Base-by-base conservation (phyloP, 2,329 filamentous ascomycete species). In the Sarocladiaceae sp. region DNA sequence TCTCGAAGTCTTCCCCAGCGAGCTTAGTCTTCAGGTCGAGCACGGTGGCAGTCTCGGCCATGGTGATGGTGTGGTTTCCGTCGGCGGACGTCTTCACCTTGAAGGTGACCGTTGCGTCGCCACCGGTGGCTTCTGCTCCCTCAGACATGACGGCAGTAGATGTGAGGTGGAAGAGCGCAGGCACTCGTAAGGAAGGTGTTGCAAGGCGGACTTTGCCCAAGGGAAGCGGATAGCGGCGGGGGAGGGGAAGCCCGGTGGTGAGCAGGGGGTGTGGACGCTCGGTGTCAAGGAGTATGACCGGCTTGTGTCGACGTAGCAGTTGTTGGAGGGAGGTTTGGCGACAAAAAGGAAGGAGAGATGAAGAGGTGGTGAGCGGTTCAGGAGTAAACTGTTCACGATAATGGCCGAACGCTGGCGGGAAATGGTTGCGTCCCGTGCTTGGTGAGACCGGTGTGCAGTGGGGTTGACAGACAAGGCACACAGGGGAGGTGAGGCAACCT, bases 11-110 rank as follows among this genome's bases (percentile, higher is more conserved):
- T 53, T 84, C 72, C 28, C 82, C 80, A 4, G 92, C 83, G 35
- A 99, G 84, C 76, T 93, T 96, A 56, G 80, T 82, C 79, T 99
- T 99, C 61, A 99, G 81, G 56, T 97, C 91, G 53, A 82, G 78
- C 39, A 97, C 87, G 7, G 87, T 88, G 47, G 87, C 89, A 31
- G 83, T 81, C 58, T 87, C 80, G 53, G 87, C 72, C 64, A 97
- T 85, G 53, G 90, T 95, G 66, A 99, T 76, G 50, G 82, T 85
- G 66, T 90, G 92, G 69, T 88, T 90, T 67, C 82, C 84, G 66
- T 97, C 92, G 62, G 86, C 87, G n/a, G 90, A 92, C n/a, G 90
- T 89, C 77, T 97, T 99, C 72, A 99, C 86, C 74, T 91, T 94
- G 82, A 99, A 97, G 69, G 89, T 96, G 73, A 99, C 75, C 63